These are phyloP conservation scores for Phyllachora maydis DNA, from an alignment of 2,329 filamentous ascomycete species.

Conservation along the genomic window DNA sequence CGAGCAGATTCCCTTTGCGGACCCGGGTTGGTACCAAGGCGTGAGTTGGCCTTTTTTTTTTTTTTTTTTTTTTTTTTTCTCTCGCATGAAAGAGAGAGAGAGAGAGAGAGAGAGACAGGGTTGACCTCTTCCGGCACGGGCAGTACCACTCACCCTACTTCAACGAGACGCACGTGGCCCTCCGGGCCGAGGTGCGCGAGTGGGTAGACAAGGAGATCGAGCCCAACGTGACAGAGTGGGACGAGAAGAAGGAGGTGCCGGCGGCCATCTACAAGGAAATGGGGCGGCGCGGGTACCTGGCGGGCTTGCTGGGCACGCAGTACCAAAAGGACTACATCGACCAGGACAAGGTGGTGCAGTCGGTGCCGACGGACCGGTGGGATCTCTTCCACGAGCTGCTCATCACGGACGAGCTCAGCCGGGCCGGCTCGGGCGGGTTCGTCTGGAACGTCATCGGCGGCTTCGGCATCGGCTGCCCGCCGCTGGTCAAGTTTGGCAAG, in stretches of 20 bases:
- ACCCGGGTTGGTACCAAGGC: slow-evolving; percentile 87
- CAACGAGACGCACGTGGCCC: slow-evolving; percentile 81
- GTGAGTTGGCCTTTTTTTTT: too few species aligned
- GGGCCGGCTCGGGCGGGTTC: slow-evolving; percentile 73
- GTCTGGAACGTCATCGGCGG: slow-evolving; percentile 95
- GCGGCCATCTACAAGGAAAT: slow-evolving; percentile 85
- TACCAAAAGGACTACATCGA: slow-evolving; percentile 61
- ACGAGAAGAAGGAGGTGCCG: slow-evolving; percentile 82
- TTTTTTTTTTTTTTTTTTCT: too few species aligned
- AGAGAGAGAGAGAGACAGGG: too few species aligned
- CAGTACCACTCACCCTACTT: slow-evolving; percentile 93
- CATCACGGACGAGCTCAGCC: slow-evolving; percentile 82
- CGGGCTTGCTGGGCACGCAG: slow-evolving; percentile 70
- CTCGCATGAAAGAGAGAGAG: too few species aligned
- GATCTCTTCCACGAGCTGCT: slow-evolving; percentile 97
- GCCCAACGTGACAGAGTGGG: slow-evolving; percentile 88
- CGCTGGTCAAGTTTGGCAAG: slow-evolving; percentile 79
- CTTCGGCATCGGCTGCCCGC: slow-evolving; percentile 88
- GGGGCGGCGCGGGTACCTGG: slow-evolving; percentile 80
- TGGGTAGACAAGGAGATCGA: slow-evolving; percentile 85
- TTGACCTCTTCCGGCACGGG: too few species aligned
- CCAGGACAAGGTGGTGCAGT: slow-evolving; percentile 50
- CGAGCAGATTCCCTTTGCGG: slow-evolving; percentile 71
- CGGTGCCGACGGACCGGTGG: slow-evolving; percentile 75
- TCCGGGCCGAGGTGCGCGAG: slow-evolving; percentile 76